Base-by-base conservation (phyloP, 495 filamentous ascomycete genomes). In the Penicillium crystallinum region DNA sequence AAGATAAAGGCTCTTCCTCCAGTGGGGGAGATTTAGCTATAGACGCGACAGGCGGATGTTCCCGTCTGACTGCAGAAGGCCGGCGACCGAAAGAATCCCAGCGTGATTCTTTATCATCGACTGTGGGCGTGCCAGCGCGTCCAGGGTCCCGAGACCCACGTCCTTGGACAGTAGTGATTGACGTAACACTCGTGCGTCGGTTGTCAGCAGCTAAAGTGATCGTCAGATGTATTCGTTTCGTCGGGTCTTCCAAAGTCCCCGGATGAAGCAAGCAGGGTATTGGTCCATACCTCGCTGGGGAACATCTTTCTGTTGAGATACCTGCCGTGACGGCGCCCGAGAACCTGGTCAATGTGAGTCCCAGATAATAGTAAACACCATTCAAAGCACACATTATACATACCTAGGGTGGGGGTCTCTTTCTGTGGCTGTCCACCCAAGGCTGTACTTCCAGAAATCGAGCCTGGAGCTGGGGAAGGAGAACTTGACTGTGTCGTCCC, bases 261-360 rank as follows among this genome's bases (percentile, higher is more conserved):
- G 14, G 4, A 6, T 9, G 19, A 6, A 29, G 31, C 4, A 14
- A 9, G 39, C 21, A 14, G n/a, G 4, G 12, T 2, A 30, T 50
- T 1, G 48, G 9, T 18, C 30, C 48, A 41, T 75, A 61, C 75
- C 75, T 30, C 74, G 72, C 4, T 78, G 58, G 8, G 77, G 75
- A 19, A 74, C 74, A 15, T 89, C 87, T 61, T 78, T 88, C 23
- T 73, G 70, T 14, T 86, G 81, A 27, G 82, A 69, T 4, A 82
- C 81, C 27, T 89, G 72, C 2, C 83, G 73, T 11, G 83, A 87
- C 0, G 84, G 80, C 23, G 71, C 69, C 45, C 79, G 69, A 18
- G 76, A 69, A 34, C 79, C 85, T 80, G 60, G 9, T 17, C 5
- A 30, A 6, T 1, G 29, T 61, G 37, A 59, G 48, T n/a, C n/a